Evolutionary conservation across 352 stramenopile genomes (phyloP).

Genomic region (Phytophthora crassamura): DNA sequence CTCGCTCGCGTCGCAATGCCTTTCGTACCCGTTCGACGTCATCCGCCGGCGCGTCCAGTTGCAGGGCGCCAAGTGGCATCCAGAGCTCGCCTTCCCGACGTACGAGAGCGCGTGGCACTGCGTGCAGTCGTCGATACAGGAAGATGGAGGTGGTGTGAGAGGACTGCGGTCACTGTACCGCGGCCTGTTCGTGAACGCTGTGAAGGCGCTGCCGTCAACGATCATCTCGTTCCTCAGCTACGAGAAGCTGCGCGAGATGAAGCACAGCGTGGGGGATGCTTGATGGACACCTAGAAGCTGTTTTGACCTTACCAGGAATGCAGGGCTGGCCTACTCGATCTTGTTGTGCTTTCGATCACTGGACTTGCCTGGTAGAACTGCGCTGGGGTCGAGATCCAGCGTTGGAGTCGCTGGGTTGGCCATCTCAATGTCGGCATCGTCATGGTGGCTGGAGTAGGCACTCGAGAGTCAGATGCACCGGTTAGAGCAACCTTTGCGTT

Average conservation of each 20-base stretch:
- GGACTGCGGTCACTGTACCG: conserved; percentile 68
- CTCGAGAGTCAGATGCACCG: no score
- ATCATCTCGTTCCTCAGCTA: conserved; percentile 86
- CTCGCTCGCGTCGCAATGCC: conserved; percentile 71
- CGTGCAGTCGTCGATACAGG: conserved; percentile 54
- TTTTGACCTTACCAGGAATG: no score
- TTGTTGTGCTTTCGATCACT: no score
- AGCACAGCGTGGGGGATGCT: conserved; percentile 43
- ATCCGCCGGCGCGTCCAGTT: conserved; percentile 83
- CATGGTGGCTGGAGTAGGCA: no score
- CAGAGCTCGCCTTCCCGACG: conserved; percentile 63
- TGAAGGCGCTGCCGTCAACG: conserved; percentile 74
- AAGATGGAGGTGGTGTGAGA: conserved; percentile 36
- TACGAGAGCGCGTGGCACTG: conserved; percentile 82
- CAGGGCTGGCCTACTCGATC: no score
- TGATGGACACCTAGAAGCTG: conserved; percentile 8
- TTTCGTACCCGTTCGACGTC: conserved; percentile 86
- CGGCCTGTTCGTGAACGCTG: conserved; percentile 73
- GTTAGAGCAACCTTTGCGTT: no score
- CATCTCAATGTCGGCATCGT: no score
- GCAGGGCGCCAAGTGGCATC: conserved; percentile 67
- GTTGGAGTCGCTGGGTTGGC: no score
- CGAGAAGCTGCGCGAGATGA: conserved; percentile 76
- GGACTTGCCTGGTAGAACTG: no score
- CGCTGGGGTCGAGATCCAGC: no score